These are phyloP conservation scores for Microdochium nivale DNA, from an alignment of 2,329 filamentous ascomycete species.

Conservation along the genomic window DNA sequence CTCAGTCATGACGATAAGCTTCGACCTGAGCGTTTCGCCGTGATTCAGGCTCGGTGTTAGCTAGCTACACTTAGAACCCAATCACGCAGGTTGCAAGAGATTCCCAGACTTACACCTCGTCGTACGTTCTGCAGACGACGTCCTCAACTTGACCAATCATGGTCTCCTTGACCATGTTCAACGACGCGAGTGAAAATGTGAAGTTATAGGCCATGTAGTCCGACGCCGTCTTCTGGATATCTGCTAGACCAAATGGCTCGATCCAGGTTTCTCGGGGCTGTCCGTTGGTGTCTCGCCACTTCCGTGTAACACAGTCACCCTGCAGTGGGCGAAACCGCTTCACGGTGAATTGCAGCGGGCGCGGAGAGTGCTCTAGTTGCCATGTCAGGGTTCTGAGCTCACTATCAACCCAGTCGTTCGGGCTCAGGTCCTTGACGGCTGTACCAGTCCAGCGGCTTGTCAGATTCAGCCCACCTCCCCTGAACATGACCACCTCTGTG, in stretches of 20 bases:
- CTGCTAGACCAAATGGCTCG: slow-evolving; percentile 29
- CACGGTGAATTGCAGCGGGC: slow-evolving; percentile 28
- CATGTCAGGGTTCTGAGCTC: slow-evolving; percentile 25
- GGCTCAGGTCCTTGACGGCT: slow-evolving; percentile 28
- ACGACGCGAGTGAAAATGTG: slow-evolving; percentile 9
- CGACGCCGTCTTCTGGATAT: slow-evolving; percentile 23
- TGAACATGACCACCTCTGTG: slow-evolving; percentile 29
- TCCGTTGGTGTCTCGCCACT: slow-evolving; percentile 24
- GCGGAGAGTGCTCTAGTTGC: slow-evolving; percentile 24
- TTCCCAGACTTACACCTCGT: background rate
- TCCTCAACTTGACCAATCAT: background rate
- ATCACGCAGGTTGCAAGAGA: background rate
- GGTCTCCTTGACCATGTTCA: slow-evolving; percentile 16
- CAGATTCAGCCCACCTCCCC: slow-evolving; percentile 32
- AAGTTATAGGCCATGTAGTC: slow-evolving; percentile 27
- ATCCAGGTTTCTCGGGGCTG: slow-evolving; percentile 18
- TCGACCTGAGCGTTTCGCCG: background rate
- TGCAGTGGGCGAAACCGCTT: slow-evolving; percentile 27
- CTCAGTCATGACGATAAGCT: background rate
- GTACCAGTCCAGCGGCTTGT: slow-evolving; percentile 33
- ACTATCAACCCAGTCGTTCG: slow-evolving; percentile 18
- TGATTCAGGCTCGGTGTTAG: background rate
- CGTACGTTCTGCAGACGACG: background rate
- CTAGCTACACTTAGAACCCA: background rate
- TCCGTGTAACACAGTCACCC: slow-evolving; percentile 28